phyloP scores from a whole-genome alignment of 1,139 yeast genomes.

The Pichia sp. region DNA sequence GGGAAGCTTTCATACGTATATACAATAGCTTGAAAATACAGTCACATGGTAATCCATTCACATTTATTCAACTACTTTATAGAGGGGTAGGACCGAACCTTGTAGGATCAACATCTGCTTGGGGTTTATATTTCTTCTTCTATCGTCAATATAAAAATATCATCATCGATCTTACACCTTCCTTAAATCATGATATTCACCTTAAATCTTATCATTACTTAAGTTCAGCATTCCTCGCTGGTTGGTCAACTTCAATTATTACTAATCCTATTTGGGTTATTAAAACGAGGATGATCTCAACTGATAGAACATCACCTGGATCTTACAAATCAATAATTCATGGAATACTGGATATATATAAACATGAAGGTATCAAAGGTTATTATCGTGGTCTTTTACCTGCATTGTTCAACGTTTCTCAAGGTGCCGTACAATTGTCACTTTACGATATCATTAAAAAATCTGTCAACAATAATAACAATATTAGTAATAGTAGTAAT shows the following conservation, averaged over 20 bases:
- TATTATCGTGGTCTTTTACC: slow-evolving; percentile 85
- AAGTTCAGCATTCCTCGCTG: slow-evolving; percentile 57
- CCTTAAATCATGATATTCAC: slow-evolving; percentile 14
- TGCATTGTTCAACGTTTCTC: slow-evolving; percentile 73
- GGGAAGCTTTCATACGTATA: slow-evolving; percentile 21
- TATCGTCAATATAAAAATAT: slow-evolving; percentile 53
- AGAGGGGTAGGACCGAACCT: slow-evolving; percentile 79
- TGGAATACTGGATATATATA: slow-evolving; percentile 46
- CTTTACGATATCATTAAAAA: slow-evolving; percentile 69
- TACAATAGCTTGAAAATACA: slow-evolving; percentile 10
- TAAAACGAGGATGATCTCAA: slow-evolving; percentile 75
- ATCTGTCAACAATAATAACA: slow-evolving; percentile 13
- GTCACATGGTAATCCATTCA: slow-evolving; percentile 3
- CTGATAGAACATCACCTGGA: slow-evolving; percentile 37
- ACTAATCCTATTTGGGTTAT: slow-evolving; percentile 94
- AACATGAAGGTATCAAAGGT: slow-evolving; percentile 59
- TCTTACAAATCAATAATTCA: slow-evolving; percentile 53
- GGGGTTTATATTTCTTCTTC: slow-evolving; percentile 79
- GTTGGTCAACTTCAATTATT: slow-evolving; percentile 60
- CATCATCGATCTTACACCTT: background rate
- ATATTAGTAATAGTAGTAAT: too few species aligned
- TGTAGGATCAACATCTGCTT: slow-evolving; percentile 75
- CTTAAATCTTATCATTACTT: slow-evolving; percentile 36
- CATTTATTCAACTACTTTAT: slow-evolving; percentile 38
- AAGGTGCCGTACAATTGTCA: slow-evolving; percentile 83